Percentiles rank a stretch among this genome's conserved stretches.
These are phyloP conservation scores for Trichosanthes truncata DNA, from an alignment of 306 rosid species.

Conservation along the genomic window DNA sequence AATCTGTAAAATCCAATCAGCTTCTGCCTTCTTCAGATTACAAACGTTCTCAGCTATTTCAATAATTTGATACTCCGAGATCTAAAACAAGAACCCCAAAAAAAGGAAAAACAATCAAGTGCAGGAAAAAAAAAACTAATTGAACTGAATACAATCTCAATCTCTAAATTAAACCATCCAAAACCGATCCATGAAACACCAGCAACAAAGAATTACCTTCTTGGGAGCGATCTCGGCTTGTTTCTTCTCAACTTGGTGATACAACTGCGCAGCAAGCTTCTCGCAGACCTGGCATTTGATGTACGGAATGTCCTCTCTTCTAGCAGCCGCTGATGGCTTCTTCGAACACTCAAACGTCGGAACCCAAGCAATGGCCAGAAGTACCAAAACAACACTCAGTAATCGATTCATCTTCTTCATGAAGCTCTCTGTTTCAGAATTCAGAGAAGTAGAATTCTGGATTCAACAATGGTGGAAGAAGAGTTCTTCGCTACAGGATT, in stretches of 20 bases:
- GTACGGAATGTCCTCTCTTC: conserved; percentile 75
- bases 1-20: conserved; percentile 86
- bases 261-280: conserved; percentile 63
- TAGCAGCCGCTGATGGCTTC: conserved; percentile 48
- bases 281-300: conserved; percentile 91
- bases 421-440: conserved; percentile 5
- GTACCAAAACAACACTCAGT: conserved; percentile 21
- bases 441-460: background rate
- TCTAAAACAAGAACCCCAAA: conserved; percentile 30
- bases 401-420: conserved; percentile 35
- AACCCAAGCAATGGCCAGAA: conserved; percentile 35
- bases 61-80: conserved; percentile 83
- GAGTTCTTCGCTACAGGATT: background rate
- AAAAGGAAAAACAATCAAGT: background rate
- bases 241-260: conserved; percentile 59
- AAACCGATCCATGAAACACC: conserved; percentile 10
- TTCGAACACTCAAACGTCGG: conserved; percentile 51
- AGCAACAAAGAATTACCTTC: conserved; percentile 38
- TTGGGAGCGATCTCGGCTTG: conserved; percentile 71
- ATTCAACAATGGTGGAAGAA: background rate
- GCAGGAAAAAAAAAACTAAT: background rate
- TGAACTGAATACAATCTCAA: conserved; percentile 13
- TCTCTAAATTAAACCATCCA: conserved; percentile 3
- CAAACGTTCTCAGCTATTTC: conserved; percentile 93
- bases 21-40: conserved; percentile 80